Conservation (phyloP, 768 basidiomycete genomes). For the Serendipita sp. region DNA sequence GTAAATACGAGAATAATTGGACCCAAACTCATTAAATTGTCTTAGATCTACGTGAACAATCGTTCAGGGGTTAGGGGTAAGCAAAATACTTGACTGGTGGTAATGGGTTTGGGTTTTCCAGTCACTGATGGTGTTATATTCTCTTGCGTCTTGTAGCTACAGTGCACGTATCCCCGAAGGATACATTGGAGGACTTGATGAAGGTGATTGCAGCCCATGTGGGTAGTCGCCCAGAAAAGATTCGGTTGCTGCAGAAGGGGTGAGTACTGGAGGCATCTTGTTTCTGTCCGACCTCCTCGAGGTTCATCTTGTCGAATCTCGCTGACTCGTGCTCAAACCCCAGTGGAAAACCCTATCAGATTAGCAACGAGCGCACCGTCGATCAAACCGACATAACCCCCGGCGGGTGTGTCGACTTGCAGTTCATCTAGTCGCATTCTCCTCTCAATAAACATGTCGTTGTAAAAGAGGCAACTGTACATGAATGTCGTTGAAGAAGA, state of each 20-base stretch:
- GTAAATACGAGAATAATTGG: neutral
- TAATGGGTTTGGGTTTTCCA: neutral
- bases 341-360: no score
- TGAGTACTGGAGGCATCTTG: conserved; percentile 20
- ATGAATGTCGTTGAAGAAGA: no score
- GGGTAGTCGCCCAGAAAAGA: conserved; percentile 22
- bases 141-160: conserved; percentile 38
- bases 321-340: no score
- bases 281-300: no score
- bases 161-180: conserved; percentile 87
- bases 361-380: no score
- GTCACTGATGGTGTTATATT: neutral
- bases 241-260: conserved; percentile 62
- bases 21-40: conserved; percentile 9
- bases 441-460: no score
- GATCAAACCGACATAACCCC: no score
- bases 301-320: no score
- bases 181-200: conserved; percentile 96
- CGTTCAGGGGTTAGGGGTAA: conserved; percentile 85
- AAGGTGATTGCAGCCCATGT: conserved; percentile 86
- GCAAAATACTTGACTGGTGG: neutral
- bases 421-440: no score
- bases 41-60: conserved; percentile 86
- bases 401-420: no score
- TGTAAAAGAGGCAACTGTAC: no score